Evolutionary conservation across 495 filamentous ascomycete species (phyloP).

Genomic region (Aspergillus affinis): DNA sequence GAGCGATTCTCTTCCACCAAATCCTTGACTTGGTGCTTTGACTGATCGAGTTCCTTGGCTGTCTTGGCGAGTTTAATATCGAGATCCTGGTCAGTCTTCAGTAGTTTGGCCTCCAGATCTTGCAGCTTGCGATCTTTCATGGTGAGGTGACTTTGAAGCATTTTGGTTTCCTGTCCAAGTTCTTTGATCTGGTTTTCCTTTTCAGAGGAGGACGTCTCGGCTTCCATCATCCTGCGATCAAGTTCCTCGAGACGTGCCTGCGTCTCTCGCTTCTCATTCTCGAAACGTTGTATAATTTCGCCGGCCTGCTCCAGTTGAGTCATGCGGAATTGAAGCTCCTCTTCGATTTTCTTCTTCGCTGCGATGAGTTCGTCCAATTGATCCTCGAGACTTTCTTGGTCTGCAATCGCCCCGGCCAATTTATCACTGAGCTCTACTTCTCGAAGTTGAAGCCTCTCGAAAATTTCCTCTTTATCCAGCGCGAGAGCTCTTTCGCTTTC

Average conservation of each 20-base stretch:
- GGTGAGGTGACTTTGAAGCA: slow-evolving; percentile 86
- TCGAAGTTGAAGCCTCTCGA: slow-evolving; percentile 85
- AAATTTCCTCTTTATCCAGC: slow-evolving; percentile 97
- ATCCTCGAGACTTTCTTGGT: slow-evolving; percentile 91
- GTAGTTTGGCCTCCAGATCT: slow-evolving; percentile 80
- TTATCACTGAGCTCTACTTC: slow-evolving; percentile 91
- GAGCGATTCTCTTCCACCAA: slow-evolving; percentile 77
- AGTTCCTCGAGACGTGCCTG: slow-evolving; percentile 64
- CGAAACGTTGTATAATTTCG: slow-evolving; percentile 76
- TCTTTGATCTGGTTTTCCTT: slow-evolving; percentile 70
- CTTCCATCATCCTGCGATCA: slow-evolving; percentile 63
- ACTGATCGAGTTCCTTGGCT: slow-evolving; percentile 75
- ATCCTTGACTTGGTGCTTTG: slow-evolving; percentile 69
- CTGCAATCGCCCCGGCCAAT: slow-evolving; percentile 85
- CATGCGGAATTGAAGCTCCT: slow-evolving; percentile 75
- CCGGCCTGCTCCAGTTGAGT: slow-evolving; percentile 89
- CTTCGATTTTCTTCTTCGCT: slow-evolving; percentile 86
- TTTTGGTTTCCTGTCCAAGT: slow-evolving; percentile 78
- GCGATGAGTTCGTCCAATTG: slow-evolving; percentile 87
- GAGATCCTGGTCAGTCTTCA: slow-evolving; percentile 84
- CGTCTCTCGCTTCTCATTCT: slow-evolving; percentile 78
- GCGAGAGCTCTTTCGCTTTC: slow-evolving; percentile 94
- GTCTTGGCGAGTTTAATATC: slow-evolving; percentile 83
- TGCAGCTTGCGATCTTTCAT: slow-evolving; percentile 88
- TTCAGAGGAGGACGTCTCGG: slow-evolving; percentile 64